Evolutionary conservation across 495 filamentous ascomycete genomes (phyloP), one percentile per base, ranked within the genome.

Genomic region (Tetracladium setigerum): DNA sequence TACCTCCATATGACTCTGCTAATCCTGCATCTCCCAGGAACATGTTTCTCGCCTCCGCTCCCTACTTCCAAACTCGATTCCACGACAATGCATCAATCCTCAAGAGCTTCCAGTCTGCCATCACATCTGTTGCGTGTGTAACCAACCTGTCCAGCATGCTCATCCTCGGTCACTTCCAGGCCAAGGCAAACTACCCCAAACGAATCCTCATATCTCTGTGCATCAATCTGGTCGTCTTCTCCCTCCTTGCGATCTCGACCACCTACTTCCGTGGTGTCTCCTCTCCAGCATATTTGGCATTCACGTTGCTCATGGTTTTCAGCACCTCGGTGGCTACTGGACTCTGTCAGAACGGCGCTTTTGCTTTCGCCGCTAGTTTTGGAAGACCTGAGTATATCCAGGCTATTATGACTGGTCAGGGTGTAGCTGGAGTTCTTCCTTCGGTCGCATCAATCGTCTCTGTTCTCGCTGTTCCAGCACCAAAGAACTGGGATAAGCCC

Each of bases 361-460:
- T 96, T 63, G 85, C 94, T 6, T 96, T 89, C 58, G 89, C 87
- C 10, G 77, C 87, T 7, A 83, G 84, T 22, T 95, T 95, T 53
- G 87, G 82, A 15, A 66, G 84, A 41, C 77, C 84, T 13, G 82
- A 88, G 55, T 97, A 95, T 66, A 95, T 86, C 41, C 90, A 96
- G 63, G 92, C 83, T 15, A 89, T 97, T 62, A 97, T 99, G 94
- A 81, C 81, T 18, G 92, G 92, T 8, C 92, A 99, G 62, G 94
- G 81, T 13, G 71, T 97, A 6, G 89, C 92, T 1, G 92, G 92
- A 30, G 90, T 99, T 4, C 72, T 97, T 12, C 94, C 92, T 0
- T 86, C 85, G 35, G 75, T 95, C 46, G 86, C 85, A 0, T 91
- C 87, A 57, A 92, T 96, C 52, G 57, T 86, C 33, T 85, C 88